Evolutionary conservation across 106 monocot genomes (phyloP).

Genomic region (Narthecium ossifragum): DNA sequence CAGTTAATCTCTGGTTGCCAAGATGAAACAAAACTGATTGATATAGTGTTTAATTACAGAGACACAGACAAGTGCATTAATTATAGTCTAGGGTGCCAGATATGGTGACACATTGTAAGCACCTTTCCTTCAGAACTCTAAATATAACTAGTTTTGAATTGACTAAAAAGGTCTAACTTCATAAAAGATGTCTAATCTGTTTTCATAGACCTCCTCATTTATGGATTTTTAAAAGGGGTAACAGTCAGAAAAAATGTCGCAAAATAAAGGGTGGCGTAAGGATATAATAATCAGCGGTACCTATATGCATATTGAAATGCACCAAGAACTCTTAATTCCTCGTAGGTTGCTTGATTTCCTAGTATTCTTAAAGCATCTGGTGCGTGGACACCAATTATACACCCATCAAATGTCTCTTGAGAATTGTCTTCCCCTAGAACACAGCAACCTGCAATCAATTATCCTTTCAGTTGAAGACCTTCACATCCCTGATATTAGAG

Average conservation of each 20-base stretch:
- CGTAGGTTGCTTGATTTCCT: constrained; percentile 66
- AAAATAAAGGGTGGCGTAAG: neutral
- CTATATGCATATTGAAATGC: constrained; percentile 80
- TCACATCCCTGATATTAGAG: neutral
- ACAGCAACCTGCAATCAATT: constrained; percentile 37
- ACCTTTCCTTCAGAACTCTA: no score
- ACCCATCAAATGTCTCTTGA: constrained; percentile 65
- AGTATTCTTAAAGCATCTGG: constrained; percentile 83
- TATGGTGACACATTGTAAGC: no score
- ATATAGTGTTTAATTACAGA: no score
- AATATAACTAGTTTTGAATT: no score
- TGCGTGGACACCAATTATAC: constrained; percentile 67
- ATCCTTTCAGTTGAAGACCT: neutral
- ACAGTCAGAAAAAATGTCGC: neutral
- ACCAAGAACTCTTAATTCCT: constrained; percentile 77
- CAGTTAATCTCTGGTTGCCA: no score
- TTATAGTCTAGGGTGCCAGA: no score
- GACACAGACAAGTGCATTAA: no score
- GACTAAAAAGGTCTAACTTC: no score
- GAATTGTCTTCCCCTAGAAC: constrained; percentile 39
- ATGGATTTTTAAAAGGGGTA: no score
- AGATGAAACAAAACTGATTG: no score
- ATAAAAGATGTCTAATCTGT: no score
- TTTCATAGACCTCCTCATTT: no score
- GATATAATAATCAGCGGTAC: constrained; percentile 18